These are phyloP conservation scores for Fabrea salina DNA, from an alignment of 169 alveolate genomes.

Conservation along the genomic window DNA sequence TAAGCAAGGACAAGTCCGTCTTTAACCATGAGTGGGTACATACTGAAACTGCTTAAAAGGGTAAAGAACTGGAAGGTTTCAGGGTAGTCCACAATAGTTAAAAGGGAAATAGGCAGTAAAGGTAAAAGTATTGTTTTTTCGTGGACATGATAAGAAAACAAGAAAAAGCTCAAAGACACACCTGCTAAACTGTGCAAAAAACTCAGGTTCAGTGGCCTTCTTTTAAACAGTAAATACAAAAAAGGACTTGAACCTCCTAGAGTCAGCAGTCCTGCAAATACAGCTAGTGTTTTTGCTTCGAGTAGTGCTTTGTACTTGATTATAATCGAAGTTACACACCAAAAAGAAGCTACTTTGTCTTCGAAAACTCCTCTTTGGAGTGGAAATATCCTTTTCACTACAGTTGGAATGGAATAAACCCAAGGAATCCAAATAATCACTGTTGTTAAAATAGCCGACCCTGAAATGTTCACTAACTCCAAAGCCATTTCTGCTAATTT, in stretches of 20 bases:
- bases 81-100: slow-evolving; percentile 44
- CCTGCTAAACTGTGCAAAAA: slow-evolving; percentile 35
- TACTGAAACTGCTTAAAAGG: slow-evolving; percentile 49
- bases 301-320: slow-evolving; percentile 53
- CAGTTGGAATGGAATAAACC: slow-evolving; percentile 34
- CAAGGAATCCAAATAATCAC: slow-evolving; percentile 53
- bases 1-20: slow-evolving; percentile 55
- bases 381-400: slow-evolving; percentile 78
- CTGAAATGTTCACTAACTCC: slow-evolving; percentile 38
- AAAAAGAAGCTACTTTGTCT: slow-evolving; percentile 85
- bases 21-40: slow-evolving; percentile 61
- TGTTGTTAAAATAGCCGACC: slow-evolving; percentile 42
- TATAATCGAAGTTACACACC: slow-evolving; percentile 66
- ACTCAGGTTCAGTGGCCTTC: slow-evolving; percentile 32
- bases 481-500: not conserved
- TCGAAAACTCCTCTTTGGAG: slow-evolving; percentile 85
- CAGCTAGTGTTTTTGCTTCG: slow-evolving; percentile 14
- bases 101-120: slow-evolving; percentile 63
- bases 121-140: slow-evolving; percentile 88
- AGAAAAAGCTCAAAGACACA: slow-evolving; percentile 57
- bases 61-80: slow-evolving; percentile 44
- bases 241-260: slow-evolving; percentile 40
- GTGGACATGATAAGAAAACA: slow-evolving; percentile 86
- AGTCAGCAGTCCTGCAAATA: slow-evolving; percentile 51
- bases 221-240: slow-evolving; percentile 37